Evolutionary conservation across 768 basidiomycete genomes (phyloP).

Genomic region (Lentinula lateritia): DNA sequence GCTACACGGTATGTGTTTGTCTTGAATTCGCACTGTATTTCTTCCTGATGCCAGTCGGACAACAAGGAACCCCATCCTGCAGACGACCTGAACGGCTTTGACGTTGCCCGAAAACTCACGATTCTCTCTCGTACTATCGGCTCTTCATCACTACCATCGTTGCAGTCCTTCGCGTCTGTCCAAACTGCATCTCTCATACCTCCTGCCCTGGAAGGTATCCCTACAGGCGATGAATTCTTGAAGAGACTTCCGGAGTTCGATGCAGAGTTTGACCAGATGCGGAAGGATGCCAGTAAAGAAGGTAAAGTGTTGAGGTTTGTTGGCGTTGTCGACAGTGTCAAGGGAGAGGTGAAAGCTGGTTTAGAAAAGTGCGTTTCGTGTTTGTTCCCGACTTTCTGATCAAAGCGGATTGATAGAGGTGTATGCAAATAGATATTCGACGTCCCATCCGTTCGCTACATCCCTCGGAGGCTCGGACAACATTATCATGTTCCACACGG

Average conservation of each 20-base stretch:
- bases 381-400: background rate
- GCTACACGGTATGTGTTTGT: conserved; percentile 71
- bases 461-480: conserved; percentile 96
- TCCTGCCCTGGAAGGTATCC: conserved; percentile 54
- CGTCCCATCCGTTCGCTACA: conserved; percentile 90
- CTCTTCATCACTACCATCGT: conserved; percentile 36
- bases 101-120: conserved; percentile 95
- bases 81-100: conserved; percentile 94
- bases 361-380: conserved; percentile 67
- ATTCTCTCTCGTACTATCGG: conserved; percentile 85
- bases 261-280: conserved; percentile 64
- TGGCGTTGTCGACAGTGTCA: conserved; percentile 82
- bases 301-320: conserved; percentile 91
- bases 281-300: conserved; percentile 71
- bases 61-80: conserved; percentile 92
- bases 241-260: conserved; percentile 78
- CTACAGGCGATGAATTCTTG: conserved; percentile 81
- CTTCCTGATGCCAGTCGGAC: background rate
- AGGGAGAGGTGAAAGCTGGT: conserved; percentile 75
- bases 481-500: conserved; percentile 96
- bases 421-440: conserved; percentile 61
- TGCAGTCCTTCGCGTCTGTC: conserved; percentile 83
- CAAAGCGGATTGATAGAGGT: background rate
- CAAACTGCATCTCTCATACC: conserved; percentile 85
- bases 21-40: background rate